A percentile compares a stretch with the other conserved stretches of the same genome.
These are phyloP conservation scores for Bacidia rubella DNA, from an alignment of 495 filamentous ascomycete species.

Conservation along the genomic window DNA sequence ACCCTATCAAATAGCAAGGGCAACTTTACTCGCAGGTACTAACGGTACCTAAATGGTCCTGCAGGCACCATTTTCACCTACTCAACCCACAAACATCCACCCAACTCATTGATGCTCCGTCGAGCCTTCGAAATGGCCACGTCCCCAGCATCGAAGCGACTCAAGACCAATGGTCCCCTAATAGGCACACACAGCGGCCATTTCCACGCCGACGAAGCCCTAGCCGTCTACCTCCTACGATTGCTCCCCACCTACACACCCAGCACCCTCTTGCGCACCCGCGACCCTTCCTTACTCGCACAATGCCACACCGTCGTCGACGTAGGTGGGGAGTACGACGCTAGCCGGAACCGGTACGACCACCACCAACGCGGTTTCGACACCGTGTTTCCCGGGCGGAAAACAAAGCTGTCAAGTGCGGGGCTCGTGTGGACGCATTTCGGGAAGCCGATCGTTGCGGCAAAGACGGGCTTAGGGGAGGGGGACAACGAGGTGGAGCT, in stretches of 20 bases:
- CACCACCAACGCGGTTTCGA: slow-evolving; percentile 91
- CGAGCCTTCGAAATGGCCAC: slow-evolving; percentile 42
- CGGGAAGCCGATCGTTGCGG: slow-evolving; percentile 65
- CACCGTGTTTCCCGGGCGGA: slow-evolving; percentile 60
- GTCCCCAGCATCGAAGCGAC: slow-evolving; percentile 53
- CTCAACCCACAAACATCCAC: too few species aligned
- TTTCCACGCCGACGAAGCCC: slow-evolving; percentile 97
- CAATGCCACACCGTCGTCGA: slow-evolving; percentile 92
- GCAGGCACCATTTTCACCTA: too few species aligned
- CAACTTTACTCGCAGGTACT: too few species aligned
- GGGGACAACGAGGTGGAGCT: slow-evolving; percentile 54
- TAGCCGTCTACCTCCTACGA: slow-evolving; percentile 93
- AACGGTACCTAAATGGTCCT: too few species aligned
- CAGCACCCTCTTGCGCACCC: slow-evolving; percentile 69
- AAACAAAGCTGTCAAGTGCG: slow-evolving; percentile 82
- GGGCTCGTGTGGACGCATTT: slow-evolving; percentile 95
- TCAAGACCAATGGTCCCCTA: slow-evolving; percentile 44
- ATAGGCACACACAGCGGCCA: slow-evolving; percentile 94
- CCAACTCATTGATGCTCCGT: slow-evolving; percentile 19
- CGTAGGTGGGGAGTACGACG: slow-evolving; percentile 81
- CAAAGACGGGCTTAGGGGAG: slow-evolving; percentile 45
- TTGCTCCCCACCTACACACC: slow-evolving; percentile 66
- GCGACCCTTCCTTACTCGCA: slow-evolving; percentile 63
- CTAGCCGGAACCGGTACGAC: slow-evolving; percentile 66
- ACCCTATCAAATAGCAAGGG: too few species aligned